Evolutionary conservation across 352 stramenopile genomes (phyloP), one percentile per base, ranked within the genome.

Genomic region (Phytophthora gonapodyides): DNA sequence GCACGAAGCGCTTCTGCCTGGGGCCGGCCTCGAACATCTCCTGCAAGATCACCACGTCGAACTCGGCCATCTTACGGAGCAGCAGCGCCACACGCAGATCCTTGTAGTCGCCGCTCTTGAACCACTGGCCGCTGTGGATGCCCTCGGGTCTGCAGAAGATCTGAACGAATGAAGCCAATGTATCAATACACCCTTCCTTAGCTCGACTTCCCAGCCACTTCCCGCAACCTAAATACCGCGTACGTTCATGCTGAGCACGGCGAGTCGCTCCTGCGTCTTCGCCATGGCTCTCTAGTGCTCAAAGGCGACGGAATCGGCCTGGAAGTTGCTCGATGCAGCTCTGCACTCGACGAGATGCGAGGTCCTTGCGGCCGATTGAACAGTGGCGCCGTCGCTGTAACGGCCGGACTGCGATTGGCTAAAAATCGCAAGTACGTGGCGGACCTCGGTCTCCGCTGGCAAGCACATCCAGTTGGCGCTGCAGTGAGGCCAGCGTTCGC

Each of bases 21-120:
- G 76, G 63, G 5, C 81, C 81, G 2, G 75, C 74, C 62, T 93
- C 83, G 60, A 93, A 93, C 83, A 91, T 90, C 69, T 93, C 83
- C 75, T 91, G 62, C 2, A 94, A 61, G 16, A 91, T 76, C 21
- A 91, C 81, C 42, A 94, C 62, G 50, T 94, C 85, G 37, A 89
- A 89, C 15, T 80, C 58, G 16, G 67, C 66, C 41, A 94, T 89
- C 48, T 94, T 94, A 12, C 75, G 78, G 19, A 90, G 75, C 43
- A 94, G 61, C 33, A 91, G 73, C 40, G 78, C 64, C 30, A 86
- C 57, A 12, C 85, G 78, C 36, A 91, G 64, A 52, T 94, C 80
- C 58, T 94, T 94, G 56, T 82, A 69, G 66, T 94, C 85, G n/a
- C 85, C 82, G 7, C 56, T 44, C 40, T 76, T 63, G 50, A 93